Evolutionary conservation across 2,329 filamentous ascomycete species (phyloP).

Genomic region (Byssochlamys sp.): DNA sequence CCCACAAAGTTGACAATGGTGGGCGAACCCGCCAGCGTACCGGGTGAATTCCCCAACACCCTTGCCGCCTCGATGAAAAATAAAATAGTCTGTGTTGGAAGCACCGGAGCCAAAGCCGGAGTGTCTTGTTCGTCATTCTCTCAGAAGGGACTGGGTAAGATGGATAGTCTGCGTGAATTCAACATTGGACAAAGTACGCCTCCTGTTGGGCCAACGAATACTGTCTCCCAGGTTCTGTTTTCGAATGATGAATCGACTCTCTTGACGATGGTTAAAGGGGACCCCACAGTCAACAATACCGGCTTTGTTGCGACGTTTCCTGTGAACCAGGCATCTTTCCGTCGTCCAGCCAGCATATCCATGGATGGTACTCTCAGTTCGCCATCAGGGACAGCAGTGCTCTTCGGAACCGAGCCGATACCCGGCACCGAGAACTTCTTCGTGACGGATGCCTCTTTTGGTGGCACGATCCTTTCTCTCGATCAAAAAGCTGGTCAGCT

Average conservation of each 20-base stretch:
- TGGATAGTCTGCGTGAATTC: conserved; percentile 31
- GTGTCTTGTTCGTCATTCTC: conserved; percentile 28
- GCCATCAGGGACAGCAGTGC: conserved; percentile 46
- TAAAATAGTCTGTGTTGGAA: conserved; percentile 28
- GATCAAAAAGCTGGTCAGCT: conserved; percentile 23
- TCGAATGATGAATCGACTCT: conserved; percentile 45
- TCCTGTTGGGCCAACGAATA: conserved; percentile 49
- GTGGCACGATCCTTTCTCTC: conserved; percentile 42
- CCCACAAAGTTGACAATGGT: conserved; percentile 20
- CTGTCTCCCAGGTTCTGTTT: conserved; percentile 53
- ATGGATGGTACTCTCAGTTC: conserved; percentile 29
- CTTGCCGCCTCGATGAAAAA: conserved; percentile 29
- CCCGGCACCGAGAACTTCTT: conserved; percentile 41
- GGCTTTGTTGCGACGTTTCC: conserved; percentile 48
- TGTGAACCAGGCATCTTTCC: conserved; percentile 21
- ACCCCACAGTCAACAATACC: conserved; percentile 45
- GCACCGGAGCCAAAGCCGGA: conserved; percentile 26
- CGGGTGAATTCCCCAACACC: conserved; percentile 31
- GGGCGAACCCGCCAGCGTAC: conserved; percentile 24
- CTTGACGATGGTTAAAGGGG: conserved; percentile 52
- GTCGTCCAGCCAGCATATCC: conserved; percentile 3
- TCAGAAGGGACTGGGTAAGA: conserved; percentile 18
- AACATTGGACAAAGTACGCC: conserved; percentile 49
- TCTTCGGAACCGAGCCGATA: conserved; percentile 46
- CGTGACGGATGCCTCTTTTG: conserved; percentile 51